A percentile compares a stretch with the other conserved stretches of the same genome.
phyloP scores from a whole-genome alignment of 1,139 yeast species.

The Kluyveromyces sp. region DNA sequence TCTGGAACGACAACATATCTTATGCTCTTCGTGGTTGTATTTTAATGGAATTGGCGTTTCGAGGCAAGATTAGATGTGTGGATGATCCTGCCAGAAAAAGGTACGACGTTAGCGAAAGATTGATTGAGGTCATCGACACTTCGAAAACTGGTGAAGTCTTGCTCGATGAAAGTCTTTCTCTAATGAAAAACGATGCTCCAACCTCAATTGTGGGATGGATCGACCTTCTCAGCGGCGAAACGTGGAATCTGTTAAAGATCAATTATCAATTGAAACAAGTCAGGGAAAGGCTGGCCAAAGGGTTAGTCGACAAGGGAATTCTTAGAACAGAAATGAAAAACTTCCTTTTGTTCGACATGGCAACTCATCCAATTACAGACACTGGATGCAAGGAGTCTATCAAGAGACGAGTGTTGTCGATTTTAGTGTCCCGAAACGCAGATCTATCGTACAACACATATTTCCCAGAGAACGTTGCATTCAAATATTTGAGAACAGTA shows the following conservation, averaged over 20 bases:
- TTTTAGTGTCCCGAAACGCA: slow-evolving; percentile 64
- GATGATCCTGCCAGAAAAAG: slow-evolving; percentile 92
- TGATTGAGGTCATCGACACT: slow-evolving; percentile 79
- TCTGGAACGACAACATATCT: slow-evolving; percentile 97
- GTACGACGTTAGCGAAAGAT: slow-evolving; percentile 78
- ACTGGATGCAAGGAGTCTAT: slow-evolving; percentile 72
- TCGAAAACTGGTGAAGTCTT: slow-evolving; percentile 91
- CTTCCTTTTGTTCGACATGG: slow-evolving; percentile 93
- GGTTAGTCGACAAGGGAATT: slow-evolving; percentile 95
- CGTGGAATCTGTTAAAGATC: slow-evolving; percentile 94
- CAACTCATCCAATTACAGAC: slow-evolving; percentile 95
- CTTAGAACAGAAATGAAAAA: slow-evolving; percentile 92
- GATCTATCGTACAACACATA: slow-evolving; percentile 43
- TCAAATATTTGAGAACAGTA: slow-evolving; percentile 68
- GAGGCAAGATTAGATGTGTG: slow-evolving; percentile 81
- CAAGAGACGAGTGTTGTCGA: slow-evolving; percentile 60
- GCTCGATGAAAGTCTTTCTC: slow-evolving; percentile 83
- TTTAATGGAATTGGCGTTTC: slow-evolving; percentile 80
- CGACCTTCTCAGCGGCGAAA: slow-evolving; percentile 88
- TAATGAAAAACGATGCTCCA: slow-evolving; percentile 80
- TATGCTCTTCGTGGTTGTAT: slow-evolving; percentile 95
- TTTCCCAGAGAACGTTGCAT: slow-evolving; percentile 65
- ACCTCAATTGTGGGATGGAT: slow-evolving; percentile 88
- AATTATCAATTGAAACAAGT: slow-evolving; percentile 95
- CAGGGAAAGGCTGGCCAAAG: slow-evolving; percentile 92